Base-by-base conservation (phyloP, 2,329 filamentous ascomycete species). In the Pyrenochaeta sp. region DNA sequence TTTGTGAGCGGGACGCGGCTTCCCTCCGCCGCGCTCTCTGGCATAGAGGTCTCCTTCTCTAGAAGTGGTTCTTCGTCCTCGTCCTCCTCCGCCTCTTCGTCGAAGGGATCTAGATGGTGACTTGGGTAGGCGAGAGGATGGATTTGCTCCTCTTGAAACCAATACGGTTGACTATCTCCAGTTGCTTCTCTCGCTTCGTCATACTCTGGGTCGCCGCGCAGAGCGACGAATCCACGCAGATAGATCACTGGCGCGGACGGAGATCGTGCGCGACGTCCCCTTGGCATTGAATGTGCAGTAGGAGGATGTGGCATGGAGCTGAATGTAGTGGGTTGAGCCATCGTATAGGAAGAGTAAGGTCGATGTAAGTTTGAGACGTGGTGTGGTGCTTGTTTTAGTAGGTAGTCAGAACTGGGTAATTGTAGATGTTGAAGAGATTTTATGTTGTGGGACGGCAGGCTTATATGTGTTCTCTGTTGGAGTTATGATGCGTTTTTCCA, bases 291-390 rank as follows among this genome's bases (percentile, higher is more conserved):
- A n/a, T 4, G 9, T 22, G n/a, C 13, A 19, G 39, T n/a, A 22
- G n/a, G 13, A 7, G 39, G 15, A 5, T 22, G 39, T 4, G 30
- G 22, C 3, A 42, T 42, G 39, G 15, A 9, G 30, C 6, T 10
- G 10, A 10, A 32, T 32, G 56, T 65, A 66, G 58, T 69, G 66
- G 40, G 57, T 61, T 54, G 62, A 65, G 52, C 59, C 64, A 42
- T 67, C 54, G 57, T 66, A 55, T 56, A 59, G 46, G 54, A 65
- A 61, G 36, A 66, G 65, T 52, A 61, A 54, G 39, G 65, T 46
- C 46, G 61, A 22, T n/a, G 62, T 59, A 46, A 67, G 59, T 67
- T 67, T 53, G 42, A 67, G 58, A 44, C 65, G 57, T 58, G 55
- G 46, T 62, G 67, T 69, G 44, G 52, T 59, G 55, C 37, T 56